phyloP scores from a whole-genome alignment of 2,329 filamentous ascomycete species.

The Pseudocercospora vitis region DNA sequence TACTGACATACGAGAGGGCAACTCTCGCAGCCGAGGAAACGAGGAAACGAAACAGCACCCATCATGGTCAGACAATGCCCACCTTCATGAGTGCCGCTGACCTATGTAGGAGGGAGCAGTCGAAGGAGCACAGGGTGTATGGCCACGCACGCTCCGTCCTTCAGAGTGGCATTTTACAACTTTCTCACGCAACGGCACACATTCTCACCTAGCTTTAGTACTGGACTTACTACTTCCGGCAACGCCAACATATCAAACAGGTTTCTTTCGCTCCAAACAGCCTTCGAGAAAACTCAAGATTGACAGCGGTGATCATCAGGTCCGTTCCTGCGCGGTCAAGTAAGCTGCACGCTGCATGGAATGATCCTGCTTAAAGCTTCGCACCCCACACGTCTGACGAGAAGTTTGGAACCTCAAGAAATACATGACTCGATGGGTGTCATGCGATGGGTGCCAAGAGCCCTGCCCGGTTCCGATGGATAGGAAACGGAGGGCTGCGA shows the following conservation, averaged over 20 bases:
- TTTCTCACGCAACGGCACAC: background rate
- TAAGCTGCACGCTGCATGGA: conserved; percentile 1
- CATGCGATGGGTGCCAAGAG: background rate
- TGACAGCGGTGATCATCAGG: background rate
- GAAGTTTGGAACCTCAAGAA: background rate
- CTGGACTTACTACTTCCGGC: background rate
- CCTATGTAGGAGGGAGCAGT: no score
- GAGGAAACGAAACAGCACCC: no score
- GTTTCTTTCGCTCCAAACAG: background rate
- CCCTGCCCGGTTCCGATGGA: no score
- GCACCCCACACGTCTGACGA: background rate
- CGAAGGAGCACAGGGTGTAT: no score
- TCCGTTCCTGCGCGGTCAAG: conserved; percentile 3
- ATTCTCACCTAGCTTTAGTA: background rate
- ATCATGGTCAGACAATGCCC: no score
- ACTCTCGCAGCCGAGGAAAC: no score
- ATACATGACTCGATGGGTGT: background rate
- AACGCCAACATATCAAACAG: background rate
- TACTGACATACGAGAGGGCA: background rate
- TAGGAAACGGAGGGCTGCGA: no score
- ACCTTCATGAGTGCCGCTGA: no score
- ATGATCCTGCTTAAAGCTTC: background rate
- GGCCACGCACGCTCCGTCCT: no score
- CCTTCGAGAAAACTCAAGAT: background rate
- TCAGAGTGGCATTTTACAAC: no score